Percentiles rank a stretch among this genome's conserved stretches.
phyloP scores from a whole-genome alignment of 805 yeast species.

The Kuraishia cidri region DNA sequence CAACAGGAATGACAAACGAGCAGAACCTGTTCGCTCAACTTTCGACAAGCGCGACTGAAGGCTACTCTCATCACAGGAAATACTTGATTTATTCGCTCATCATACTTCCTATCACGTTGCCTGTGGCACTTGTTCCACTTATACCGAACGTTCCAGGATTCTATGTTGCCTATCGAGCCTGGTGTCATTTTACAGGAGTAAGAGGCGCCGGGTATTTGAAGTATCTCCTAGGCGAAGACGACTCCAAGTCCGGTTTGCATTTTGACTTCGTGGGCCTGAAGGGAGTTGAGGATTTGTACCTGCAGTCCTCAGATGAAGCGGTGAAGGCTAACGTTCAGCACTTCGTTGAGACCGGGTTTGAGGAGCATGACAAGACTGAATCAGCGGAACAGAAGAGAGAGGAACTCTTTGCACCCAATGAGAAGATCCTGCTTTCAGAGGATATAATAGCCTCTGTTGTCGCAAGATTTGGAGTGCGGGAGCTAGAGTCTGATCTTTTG shows the following conservation, averaged over 20 bases:
- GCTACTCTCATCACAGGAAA: slow-evolving; percentile 44
- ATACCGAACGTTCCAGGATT: slow-evolving; percentile 91
- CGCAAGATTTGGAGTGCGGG: too few species aligned
- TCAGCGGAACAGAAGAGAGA: too few species aligned
- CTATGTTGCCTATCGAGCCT: slow-evolving; percentile 70
- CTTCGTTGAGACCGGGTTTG: slow-evolving; percentile 4
- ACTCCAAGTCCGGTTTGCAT: slow-evolving; percentile 15
- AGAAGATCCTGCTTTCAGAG: too few species aligned
- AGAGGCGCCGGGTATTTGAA: slow-evolving; percentile 65
- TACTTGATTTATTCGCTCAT: slow-evolving; percentile 43
- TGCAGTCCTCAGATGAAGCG: slow-evolving; percentile 11
- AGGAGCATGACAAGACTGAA: slow-evolving; percentile 22
- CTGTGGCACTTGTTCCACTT: slow-evolving; percentile 76
- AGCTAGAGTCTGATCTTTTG: too few species aligned
- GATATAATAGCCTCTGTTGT: too few species aligned
- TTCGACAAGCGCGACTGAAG: slow-evolving; percentile 27
- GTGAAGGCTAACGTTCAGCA: slow-evolving; percentile 10
- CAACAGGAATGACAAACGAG: slow-evolving; percentile 24
- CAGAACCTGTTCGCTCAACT: slow-evolving; percentile 27
- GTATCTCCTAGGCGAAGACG: slow-evolving; percentile 35
- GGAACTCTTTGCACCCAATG: too few species aligned
- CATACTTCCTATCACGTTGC: slow-evolving; percentile 70
- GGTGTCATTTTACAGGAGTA: slow-evolving; percentile 76
- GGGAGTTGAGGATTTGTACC: slow-evolving; percentile 21
- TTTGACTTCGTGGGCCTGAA: slow-evolving; percentile 22